Percentiles rank a stretch among this genome's conserved stretches.
Conservation (phyloP, 2,329 filamentous ascomycete species). For the Phialophora chinensis region DNA sequence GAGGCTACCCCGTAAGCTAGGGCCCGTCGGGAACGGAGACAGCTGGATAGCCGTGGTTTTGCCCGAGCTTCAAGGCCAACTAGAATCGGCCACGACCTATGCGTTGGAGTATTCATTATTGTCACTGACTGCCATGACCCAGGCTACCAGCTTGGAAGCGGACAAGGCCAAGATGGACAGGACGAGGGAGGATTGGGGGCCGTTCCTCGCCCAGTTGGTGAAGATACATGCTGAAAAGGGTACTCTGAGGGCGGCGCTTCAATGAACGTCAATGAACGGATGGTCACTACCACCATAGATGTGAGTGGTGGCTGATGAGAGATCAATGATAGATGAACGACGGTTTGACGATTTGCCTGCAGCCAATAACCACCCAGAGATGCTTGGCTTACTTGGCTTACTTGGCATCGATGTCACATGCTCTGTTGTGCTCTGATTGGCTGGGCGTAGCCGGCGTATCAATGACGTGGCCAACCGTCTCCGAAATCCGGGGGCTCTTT, state of each 20-base stretch:
- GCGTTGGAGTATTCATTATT: constrained; percentile 35
- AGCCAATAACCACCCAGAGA: neutral
- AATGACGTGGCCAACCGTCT: constrained; percentile 5
- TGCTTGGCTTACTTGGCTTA: neutral
- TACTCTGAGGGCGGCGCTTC: constrained; percentile 23
- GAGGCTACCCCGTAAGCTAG: constrained; percentile 68
- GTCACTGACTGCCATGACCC: constrained; percentile 27
- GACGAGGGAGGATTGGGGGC: constrained; percentile 38
- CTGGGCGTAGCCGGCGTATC: neutral
- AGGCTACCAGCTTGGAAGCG: constrained; percentile 22
- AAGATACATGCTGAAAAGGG: constrained; percentile 38
- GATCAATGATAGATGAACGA: neutral
- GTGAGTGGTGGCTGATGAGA: neutral
- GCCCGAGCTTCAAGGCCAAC: constrained; percentile 27
- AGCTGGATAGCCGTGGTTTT: constrained; percentile 34
- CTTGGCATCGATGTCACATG: neutral
- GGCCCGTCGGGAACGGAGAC: constrained; percentile 47
- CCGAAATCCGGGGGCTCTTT: neutral
- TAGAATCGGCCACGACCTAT: constrained; percentile 22
- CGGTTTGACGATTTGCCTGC: neutral
- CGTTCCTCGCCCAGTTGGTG: constrained; percentile 37
- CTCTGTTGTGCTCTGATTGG: constrained; percentile 1
- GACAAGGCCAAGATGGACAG: constrained; percentile 33
- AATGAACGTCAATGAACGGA: constrained; percentile 8
- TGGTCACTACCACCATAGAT: neutral